Conservation (phyloP, 192 early-diverging fungal genomes). For the Gryganskiella cystojenkinii region DNA sequence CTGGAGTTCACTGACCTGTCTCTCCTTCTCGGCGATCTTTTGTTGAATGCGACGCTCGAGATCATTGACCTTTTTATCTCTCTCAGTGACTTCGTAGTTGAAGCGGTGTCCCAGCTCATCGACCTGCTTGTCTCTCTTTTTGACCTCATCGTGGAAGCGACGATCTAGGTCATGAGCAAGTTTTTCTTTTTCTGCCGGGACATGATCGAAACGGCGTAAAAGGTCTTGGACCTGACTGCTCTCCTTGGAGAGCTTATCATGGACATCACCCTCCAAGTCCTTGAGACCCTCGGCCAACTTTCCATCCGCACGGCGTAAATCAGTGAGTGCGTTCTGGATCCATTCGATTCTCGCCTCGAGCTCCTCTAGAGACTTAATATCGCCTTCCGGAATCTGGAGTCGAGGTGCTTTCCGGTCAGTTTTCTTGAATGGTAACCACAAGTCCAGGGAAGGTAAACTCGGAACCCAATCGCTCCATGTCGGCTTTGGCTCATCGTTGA, state of each 20-base stretch:
- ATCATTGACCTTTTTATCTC: no score
- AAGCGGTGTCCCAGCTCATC: no score
- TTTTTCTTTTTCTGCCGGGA: no score
- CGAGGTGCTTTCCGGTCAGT: neutral
- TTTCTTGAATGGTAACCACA: neutral
- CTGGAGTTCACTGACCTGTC: neutral
- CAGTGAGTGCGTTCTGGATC: slow-evolving; percentile 33
- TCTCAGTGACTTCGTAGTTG: no score
- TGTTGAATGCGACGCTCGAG: no score
- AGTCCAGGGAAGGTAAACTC: slow-evolving; percentile 14
- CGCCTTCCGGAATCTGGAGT: slow-evolving; percentile 25
- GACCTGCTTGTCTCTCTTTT: no score
- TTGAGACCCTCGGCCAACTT: slow-evolving; percentile 8
- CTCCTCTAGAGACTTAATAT: slow-evolving; percentile 32
- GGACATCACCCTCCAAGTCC: neutral
- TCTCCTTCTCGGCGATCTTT: neutral
- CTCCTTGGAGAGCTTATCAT: neutral
- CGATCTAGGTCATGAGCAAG: no score
- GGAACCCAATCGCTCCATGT: slow-evolving; percentile 29
- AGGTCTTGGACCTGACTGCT: neutral
- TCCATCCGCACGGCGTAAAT: slow-evolving; percentile 15
- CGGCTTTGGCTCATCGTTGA: no score
- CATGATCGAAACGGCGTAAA: no score
- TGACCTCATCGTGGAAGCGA: no score
- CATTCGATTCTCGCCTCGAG: slow-evolving; percentile 26